phyloP scores from a whole-genome alignment of 176 grass and related monocot species.

The Oryza meyeriana region DNA sequence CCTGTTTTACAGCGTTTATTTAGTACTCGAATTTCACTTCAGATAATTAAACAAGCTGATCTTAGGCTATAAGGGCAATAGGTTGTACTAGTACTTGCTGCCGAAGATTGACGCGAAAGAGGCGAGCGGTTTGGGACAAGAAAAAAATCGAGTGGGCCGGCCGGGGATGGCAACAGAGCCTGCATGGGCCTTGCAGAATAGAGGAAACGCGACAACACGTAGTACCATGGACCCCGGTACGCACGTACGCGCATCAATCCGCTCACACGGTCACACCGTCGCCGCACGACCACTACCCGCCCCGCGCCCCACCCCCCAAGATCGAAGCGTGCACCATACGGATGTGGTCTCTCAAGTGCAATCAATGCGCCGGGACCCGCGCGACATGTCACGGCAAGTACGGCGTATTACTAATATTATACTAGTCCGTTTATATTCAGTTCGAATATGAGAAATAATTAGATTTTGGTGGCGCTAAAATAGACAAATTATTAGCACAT shows the following conservation, averaged over 20 bases:
- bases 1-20: background rate
- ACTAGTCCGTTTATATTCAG: no score
- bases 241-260: background rate
- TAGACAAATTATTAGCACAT: no score
- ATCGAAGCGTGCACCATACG: constrained; percentile 43
- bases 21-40: background rate
- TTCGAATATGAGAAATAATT: no score
- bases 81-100: background rate
- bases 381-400: constrained; percentile 31
- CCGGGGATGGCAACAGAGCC: background rate
- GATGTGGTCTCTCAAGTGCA: constrained; percentile 18
- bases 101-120: background rate
- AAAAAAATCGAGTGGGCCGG: constrained; percentile 4
- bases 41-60: background rate
- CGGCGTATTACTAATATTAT: background rate
- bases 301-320: background rate
- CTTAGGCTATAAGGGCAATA: background rate
- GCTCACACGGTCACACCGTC: background rate
- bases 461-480: no score
- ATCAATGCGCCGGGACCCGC: constrained; percentile 33
- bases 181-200: constrained; percentile 41
- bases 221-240: background rate
- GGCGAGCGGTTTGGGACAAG: background rate
- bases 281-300: background rate
- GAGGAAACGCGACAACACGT: constrained; percentile 39